Conservation (phyloP, 2,329 filamentous ascomycete genomes). For the Blumeria hordei region DNA sequence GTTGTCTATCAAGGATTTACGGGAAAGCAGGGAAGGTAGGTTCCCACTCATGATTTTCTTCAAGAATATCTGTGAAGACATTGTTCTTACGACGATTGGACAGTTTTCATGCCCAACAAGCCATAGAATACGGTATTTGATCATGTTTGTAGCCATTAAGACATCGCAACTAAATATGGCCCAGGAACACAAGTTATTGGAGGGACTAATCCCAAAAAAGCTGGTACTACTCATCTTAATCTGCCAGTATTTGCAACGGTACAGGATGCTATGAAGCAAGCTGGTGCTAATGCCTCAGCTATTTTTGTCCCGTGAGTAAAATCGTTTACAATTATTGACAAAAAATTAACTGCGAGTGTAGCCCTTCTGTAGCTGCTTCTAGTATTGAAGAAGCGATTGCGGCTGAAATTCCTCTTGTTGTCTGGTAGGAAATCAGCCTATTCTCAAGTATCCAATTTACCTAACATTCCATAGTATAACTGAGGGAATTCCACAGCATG, state of each 20-base stretch:
- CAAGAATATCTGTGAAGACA: not conserved
- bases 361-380: conserved; percentile 71
- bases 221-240: conserved; percentile 68
- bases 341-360: conserved; percentile 17
- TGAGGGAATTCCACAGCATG: conserved; percentile 92
- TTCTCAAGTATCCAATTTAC: conserved; percentile 5
- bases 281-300: conserved; percentile 71
- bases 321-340: not conserved
- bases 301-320: conserved; percentile 71
- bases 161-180: conserved; percentile 12
- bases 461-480: conserved; percentile 36
- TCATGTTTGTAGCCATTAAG: conserved; percentile 1
- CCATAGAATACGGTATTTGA: conserved; percentile 80
- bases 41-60: conserved; percentile 10
- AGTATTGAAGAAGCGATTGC: conserved; percentile 92
- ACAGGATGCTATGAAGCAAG: conserved; percentile 67
- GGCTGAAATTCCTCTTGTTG: conserved; percentile 82
- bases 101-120: conserved; percentile 93
- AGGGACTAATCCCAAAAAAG: conserved; percentile 98
- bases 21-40: conserved; percentile 83
- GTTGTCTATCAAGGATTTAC: conserved; percentile 96
- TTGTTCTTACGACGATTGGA: conserved; percentile 14
- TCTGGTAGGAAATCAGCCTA: conserved; percentile 32
- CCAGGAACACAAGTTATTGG: conserved; percentile 89
- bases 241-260: conserved; percentile 86